Base-by-base conservation (phyloP, 139 green algal genomes). In the Zygnema circumcarinatum region DNA sequence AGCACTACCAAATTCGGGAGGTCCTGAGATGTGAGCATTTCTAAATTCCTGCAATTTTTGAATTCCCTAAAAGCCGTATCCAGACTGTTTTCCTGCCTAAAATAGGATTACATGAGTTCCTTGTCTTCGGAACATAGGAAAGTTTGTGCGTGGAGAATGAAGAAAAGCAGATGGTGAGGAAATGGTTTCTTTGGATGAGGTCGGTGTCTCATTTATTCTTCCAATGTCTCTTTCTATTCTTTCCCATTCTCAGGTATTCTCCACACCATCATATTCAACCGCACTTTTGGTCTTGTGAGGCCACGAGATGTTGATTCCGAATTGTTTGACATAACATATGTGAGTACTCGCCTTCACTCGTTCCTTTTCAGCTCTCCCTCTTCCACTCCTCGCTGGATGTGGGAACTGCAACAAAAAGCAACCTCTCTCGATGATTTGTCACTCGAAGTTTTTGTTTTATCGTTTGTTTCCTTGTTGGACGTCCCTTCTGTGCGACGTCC, bases 231-330 rank as follows among this genome's bases (percentile, higher is more conserved):
- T n/a, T n/a, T n/a, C n/a, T n/a, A n/a, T n/a, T n/a, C n/a, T n/a
- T n/a, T n/a, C n/a, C n/a, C n/a, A n/a, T n/a, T 81, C 56, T 16
- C 83, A 86, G 94, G 83, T 76, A 62, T 98, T 25, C 78, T 98
- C 39, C 96, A 98, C 90, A 98, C 96, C 29, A 97, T 98, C 42
- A 85, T 98, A 1, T 98, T 98, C 88, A 96, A 96, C 87, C 85
- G 96, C 1, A 93, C 96, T 0, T 91, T 98, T 31, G 96, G 96
- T 0, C 91, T 94, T 21, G 93, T 98, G 3, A 89, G 88, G 38
- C 96, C 96, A 0, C 52, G 87, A 1, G 96, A 98, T 52, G 92
- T 96, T 2, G 95, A 98, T 78, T 95, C 91, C 1, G 94, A 98
- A 89, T 93, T 98, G 1, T 96, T 98, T 76, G 94, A 98, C 68